Evolutionary conservation across 768 basidiomycete species (phyloP), one percentile per base, ranked within the genome.

Genomic region (Symmetrospora coprosmae): DNA sequence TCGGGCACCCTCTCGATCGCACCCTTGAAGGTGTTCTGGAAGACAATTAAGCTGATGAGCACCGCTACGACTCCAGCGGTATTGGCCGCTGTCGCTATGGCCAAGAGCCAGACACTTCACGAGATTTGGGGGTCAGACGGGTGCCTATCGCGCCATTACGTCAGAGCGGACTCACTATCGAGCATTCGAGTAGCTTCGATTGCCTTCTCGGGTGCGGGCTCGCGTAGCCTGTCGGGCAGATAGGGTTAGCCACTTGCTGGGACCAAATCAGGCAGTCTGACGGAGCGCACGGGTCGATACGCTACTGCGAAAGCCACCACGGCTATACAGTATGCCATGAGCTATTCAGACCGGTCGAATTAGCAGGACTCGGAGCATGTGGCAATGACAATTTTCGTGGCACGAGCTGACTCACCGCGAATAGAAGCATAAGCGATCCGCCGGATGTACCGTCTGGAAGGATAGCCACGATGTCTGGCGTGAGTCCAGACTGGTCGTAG

Each of bases 121-220:
- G 25, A 46, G 25, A 11, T 9, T 14, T 2, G 4, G 2, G 43
- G 17, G 2, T 17, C 28, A 46, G 41, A 16, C 46, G 6, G 40
- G 52, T 30, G 19, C 37, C 37, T 17, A 11, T 38, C 33, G 37
- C 13, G 19, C 37, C 21, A 37, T 30, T 51, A 27, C 33, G 49
- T 33, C 30, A 13, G 14, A 25, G 23, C n/a, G 13, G 23, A 21
- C 41, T 45, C 31, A 46, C 55, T 58, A 58, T 11, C 41, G 8
- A 33, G 55, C 19, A 23, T 58, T 58, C 19, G 43, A 28, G 41
- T 58, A 58, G 11, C 41, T 43, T n/a, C 55, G 55, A 34, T 46
- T 25, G 14, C 55, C 55, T 11, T 58, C 40, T 31, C 28, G 9
- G 3, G 55, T 58, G 25, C 55, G 38, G 9, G 55, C 55, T 13